Percentiles rank a stretch among this genome's conserved stretches.
Conservation (phyloP, 768 basidiomycete species). For the Kwoniella europaea region DNA sequence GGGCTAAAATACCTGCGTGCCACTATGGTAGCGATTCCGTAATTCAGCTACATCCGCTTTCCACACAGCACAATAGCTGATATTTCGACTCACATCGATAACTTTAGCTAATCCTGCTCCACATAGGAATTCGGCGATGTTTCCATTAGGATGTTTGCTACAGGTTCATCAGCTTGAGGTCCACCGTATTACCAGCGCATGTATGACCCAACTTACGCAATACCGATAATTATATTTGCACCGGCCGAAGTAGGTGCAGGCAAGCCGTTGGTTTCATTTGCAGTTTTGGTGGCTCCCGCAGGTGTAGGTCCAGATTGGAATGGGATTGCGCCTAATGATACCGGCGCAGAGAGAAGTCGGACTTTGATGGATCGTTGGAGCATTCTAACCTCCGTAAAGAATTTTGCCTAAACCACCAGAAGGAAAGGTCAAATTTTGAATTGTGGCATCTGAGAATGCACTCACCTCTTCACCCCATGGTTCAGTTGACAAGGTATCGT, state of each 20-base stretch:
- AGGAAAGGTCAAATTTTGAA: not conserved
- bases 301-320: conserved; percentile 80
- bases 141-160: conserved; percentile 83
- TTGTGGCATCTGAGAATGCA: conserved; percentile 10
- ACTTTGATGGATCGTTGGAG: conserved; percentile 57
- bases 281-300: conserved; percentile 65
- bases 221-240: conserved; percentile 87
- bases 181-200: conserved; percentile 57
- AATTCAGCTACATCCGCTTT: not conserved
- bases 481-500: conserved; percentile 62
- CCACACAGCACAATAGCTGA: not conserved
- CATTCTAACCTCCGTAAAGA: conserved; percentile 75
- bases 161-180: not conserved
- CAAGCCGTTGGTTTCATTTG: conserved; percentile 50
- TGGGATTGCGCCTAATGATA: conserved; percentile 78
- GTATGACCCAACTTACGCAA: conserved; percentile 42
- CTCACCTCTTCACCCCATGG: conserved; percentile 86
- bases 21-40: conserved; percentile 60
- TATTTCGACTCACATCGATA: conserved; percentile 65
- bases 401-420: conserved; percentile 70
- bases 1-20: conserved; percentile 94
- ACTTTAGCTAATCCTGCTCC: conserved; percentile 84
- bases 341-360: conserved; percentile 57
- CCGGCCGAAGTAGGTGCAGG: conserved; percentile 64
- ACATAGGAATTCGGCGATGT: conserved; percentile 88